Evolutionary conservation across 139 green algal genomes (phyloP), one percentile per base, ranked within the genome.

Genomic region (Nannochloris sp.): DNA sequence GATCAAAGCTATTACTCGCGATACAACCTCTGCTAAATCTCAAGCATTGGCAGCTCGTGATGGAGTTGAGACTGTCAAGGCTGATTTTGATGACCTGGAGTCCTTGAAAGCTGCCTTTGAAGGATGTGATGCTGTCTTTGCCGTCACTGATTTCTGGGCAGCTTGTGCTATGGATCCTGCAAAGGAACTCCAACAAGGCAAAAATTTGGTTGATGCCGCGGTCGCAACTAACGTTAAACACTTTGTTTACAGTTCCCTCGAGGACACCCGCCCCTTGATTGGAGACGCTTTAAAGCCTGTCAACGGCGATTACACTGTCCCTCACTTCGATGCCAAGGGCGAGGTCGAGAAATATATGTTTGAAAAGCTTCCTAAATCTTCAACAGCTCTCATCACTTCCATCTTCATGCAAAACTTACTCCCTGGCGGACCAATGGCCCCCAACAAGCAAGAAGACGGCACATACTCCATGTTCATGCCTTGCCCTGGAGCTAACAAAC

Each of bases 321-420:
- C 68, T 1, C 68, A 75, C 47, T 75, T 75, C 47, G 68, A 75
- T 47, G 59, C 60, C 36, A 75, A 75, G 59, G 24, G 45, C 4
- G 68, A 75, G 29, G 27, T 68, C 6, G 60, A 70, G 25, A 30
- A 15, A 1, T 75, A 75, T 27, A 15, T 30, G n/a, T 27, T 44
- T 6, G 44, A 54, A 55, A 39, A 69, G 67, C 38, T 73, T 51
- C 8, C 37, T 7, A 31, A 46, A 6, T 6, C 4, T 14, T 7
- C 25, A 46, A 70, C 59, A 13, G 3, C 31, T 1, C 5, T 73
- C 8, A 39, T 25, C 31, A 33, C 66, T 5, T 68, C 57, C 0
- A 35, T 73, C 0, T 74, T 70, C 35, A 37, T 61, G 13, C 33
- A 68, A 10, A 69, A 69, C n/a, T 35, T 74, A 31, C 42, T 74